These are phyloP conservation scores for Alternaria brassicicola DNA, from an alignment of 2,329 filamentous ascomycete species.

Conservation along the genomic window DNA sequence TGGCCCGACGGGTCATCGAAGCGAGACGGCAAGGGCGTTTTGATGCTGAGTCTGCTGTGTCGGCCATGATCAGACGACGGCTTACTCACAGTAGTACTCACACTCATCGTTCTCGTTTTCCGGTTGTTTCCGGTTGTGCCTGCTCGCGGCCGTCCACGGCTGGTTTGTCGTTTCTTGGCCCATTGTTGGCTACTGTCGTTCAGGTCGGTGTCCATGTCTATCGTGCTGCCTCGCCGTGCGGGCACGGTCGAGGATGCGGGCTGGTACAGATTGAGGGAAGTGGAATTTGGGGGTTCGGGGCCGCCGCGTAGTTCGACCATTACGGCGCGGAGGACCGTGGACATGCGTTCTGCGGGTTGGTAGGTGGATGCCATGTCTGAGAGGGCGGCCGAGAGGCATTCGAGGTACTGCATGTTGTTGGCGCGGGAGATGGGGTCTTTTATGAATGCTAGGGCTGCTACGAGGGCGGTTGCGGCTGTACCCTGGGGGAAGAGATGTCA, in stretches of 20 bases:
- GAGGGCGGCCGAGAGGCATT: slow-evolving; percentile 59
- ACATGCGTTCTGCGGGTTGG: slow-evolving; percentile 62
- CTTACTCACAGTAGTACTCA: background rate
- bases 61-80: slow-evolving; percentile 11
- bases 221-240: slow-evolving; percentile 36
- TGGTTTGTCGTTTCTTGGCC: slow-evolving; percentile 39
- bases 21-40: slow-evolving; percentile 19
- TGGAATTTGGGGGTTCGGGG: slow-evolving; percentile 11
- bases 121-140: slow-evolving; percentile 13
- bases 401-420: slow-evolving; percentile 58
- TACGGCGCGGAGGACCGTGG: slow-evolving; percentile 60
- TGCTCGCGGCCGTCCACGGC: slow-evolving; percentile 21
- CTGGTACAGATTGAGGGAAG: slow-evolving; percentile 33
- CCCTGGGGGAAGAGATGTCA: slow-evolving; percentile 40
- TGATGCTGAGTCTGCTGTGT: slow-evolving; percentile 26
- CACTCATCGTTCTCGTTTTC: slow-evolving; percentile 8
- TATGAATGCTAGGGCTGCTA: slow-evolving; percentile 54
- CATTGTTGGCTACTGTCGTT: background rate
- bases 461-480: slow-evolving; percentile 61
- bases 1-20: slow-evolving; percentile 14
- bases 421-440: slow-evolving; percentile 49
- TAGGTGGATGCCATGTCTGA: slow-evolving; percentile 61
- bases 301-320: slow-evolving; percentile 54
- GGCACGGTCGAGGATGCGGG: slow-evolving; percentile 35
- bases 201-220: slow-evolving; percentile 26